phyloP scores from a whole-genome alignment of 495 filamentous ascomycete genomes.

The Extremus antarcticus region DNA sequence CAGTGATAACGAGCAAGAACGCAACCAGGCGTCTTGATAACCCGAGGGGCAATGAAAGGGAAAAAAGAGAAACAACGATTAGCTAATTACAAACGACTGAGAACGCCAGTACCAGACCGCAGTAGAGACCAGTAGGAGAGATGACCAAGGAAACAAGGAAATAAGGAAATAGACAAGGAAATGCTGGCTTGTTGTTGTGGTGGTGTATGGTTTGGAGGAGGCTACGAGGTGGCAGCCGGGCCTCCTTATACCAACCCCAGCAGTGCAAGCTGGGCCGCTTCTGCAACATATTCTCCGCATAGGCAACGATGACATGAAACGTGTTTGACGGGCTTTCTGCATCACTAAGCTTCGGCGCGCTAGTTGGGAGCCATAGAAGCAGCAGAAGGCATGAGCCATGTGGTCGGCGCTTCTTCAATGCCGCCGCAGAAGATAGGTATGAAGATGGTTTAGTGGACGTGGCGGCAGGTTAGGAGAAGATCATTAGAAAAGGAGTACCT shows the following conservation, averaged over 20 bases:
- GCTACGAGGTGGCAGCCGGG: not conserved
- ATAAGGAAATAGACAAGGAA: conserved; percentile 5
- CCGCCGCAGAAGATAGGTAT: not conserved
- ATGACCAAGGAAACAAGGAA: conserved; percentile 16
- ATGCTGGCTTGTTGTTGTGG: not conserved
- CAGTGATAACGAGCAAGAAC: conserved; percentile 6
- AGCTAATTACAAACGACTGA: not conserved
- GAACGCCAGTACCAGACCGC: conserved; percentile 15
- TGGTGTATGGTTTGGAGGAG: not conserved
- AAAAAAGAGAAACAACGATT: not conserved
- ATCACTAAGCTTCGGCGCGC: not conserved
- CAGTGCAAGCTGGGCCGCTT: not conserved
- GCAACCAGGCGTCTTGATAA: not conserved
- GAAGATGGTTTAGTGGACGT: not conserved
- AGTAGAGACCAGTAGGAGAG: conserved; percentile 11
- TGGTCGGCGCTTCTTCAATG: conserved; percentile 1
- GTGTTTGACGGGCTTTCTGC: not conserved
- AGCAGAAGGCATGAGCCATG: not conserved
- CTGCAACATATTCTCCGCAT: not conserved
- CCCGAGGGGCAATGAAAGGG: not conserved
- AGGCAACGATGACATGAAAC: not conserved
- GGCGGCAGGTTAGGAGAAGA: not conserved
- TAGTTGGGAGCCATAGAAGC: not conserved
- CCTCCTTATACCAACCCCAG: not conserved
- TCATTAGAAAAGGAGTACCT: not conserved